These are phyloP conservation scores for Crassisporium funariophilum DNA, from an alignment of 768 basidiomycete genomes.

Conservation along the genomic window DNA sequence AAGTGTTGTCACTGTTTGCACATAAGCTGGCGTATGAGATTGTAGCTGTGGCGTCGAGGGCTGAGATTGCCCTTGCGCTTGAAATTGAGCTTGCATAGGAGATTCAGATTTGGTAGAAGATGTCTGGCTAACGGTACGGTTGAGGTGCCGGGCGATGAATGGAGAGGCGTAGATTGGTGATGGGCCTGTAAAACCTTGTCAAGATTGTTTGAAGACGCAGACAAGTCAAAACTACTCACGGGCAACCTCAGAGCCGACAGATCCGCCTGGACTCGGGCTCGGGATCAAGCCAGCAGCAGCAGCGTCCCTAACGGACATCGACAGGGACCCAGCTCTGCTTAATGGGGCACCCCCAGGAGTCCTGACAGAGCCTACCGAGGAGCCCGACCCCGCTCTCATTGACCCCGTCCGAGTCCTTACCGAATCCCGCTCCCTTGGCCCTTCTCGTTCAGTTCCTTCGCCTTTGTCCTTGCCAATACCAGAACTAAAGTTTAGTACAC, in stretches of 20 bases:
- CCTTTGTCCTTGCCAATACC: conserved; percentile 9
- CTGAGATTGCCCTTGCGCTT: conserved; percentile 9
- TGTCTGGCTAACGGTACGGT: conserved; percentile 64
- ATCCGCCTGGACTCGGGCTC: conserved; percentile 36
- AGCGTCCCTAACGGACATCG: conserved; percentile 8
- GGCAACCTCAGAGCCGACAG: conserved; percentile 40
- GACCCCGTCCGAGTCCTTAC: conserved; percentile 16
- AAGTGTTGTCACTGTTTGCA: too few relatives aligned
- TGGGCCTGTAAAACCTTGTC: conserved; percentile 37
- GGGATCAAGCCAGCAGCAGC: conserved; percentile 4
- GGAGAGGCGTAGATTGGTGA: conserved; percentile 49
- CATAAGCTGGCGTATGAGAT: not conserved
- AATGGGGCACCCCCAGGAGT: conserved; percentile 9
- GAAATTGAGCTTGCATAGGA: conserved; percentile 4
- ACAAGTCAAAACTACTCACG: conserved; percentile 39
- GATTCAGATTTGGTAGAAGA: conserved; percentile 52
- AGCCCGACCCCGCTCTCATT: conserved; percentile 14
- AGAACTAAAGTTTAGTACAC: conserved; percentile 11
- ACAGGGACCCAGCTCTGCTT: conserved; percentile 23
- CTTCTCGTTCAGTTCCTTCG: conserved; percentile 5
- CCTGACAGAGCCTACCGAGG: conserved; percentile 17
- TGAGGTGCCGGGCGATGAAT: conserved; percentile 66
- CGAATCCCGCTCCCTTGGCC: conserved; percentile 17
- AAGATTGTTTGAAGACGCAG: too few relatives aligned
- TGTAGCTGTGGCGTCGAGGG: conserved; percentile 5